Evolutionary conservation across 2,329 filamentous ascomycete genomes (phyloP).

Genomic region (Fusarium chlamydosporum): DNA sequence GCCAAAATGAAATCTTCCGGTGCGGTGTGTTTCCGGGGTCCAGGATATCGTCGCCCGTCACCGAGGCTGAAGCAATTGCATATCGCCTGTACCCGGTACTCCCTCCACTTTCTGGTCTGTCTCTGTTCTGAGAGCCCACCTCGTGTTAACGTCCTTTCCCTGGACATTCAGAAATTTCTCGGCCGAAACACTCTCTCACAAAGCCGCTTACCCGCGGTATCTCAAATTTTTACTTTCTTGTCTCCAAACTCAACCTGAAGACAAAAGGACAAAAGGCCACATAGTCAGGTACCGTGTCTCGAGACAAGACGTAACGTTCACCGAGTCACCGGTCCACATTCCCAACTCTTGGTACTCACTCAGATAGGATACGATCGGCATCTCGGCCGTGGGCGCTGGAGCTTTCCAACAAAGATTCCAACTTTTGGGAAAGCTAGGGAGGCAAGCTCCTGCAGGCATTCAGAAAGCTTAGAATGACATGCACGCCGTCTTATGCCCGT

Average conservation of each 20-base stretch:
- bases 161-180: background rate
- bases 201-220: constrained; percentile 12
- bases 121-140: background rate
- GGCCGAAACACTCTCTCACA: constrained; percentile 16
- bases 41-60: constrained; percentile 19
- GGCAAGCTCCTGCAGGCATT: constrained; percentile 24
- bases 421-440: constrained; percentile 14
- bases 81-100: constrained; percentile 1
- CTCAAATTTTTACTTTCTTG: background rate
- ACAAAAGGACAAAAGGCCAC: background rate
- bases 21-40: constrained; percentile 28
- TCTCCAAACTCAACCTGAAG: background rate
- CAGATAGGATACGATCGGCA: constrained; percentile 44
- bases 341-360: constrained; percentile 31
- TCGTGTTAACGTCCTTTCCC: background rate
- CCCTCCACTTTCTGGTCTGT: constrained; percentile 16
- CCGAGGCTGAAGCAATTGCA: constrained; percentile 14
- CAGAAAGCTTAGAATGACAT: constrained; percentile 35
- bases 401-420: constrained; percentile 17
- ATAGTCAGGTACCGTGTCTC: constrained; percentile 11
- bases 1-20: constrained; percentile 13
- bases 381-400: constrained; percentile 14
- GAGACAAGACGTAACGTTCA: constrained; percentile 28
- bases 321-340: constrained; percentile 41
- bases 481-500: constrained; percentile 36